Evolutionary conservation across 768 basidiomycete genomes (phyloP).

Genomic region (Russula sp.): DNA sequence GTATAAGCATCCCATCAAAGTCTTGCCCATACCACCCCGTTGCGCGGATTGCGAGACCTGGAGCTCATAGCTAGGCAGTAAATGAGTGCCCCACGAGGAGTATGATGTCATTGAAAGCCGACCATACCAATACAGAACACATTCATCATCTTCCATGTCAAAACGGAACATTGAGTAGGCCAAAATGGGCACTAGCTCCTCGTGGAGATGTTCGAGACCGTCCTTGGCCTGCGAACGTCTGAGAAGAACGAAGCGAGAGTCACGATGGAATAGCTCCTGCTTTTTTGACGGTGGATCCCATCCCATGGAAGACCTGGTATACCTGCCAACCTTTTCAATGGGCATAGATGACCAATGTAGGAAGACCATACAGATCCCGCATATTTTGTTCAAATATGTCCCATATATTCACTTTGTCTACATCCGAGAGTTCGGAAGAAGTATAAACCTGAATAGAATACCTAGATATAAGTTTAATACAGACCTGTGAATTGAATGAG

Average conservation of each 20-base stretch:
- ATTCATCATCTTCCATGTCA: slow-evolving; percentile 58
- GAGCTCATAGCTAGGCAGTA: slow-evolving; percentile 63
- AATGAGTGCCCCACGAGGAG: slow-evolving; percentile 6
- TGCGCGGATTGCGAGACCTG: slow-evolving; percentile 51
- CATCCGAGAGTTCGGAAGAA: slow-evolving; percentile 17
- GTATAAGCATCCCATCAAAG: slow-evolving; percentile 49
- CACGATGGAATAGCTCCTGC: slow-evolving; percentile 55
- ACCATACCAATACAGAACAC: slow-evolving; percentile 67
- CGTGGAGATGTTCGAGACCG: slow-evolving; percentile 23
- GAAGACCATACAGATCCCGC: slow-evolving; percentile 21
- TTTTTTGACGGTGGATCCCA: slow-evolving; percentile 59
- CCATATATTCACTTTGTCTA: slow-evolving; percentile 21
- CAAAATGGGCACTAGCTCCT: slow-evolving; percentile 36
- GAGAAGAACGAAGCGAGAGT: slow-evolving; percentile 61
- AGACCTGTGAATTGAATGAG: not conserved
- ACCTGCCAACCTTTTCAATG: slow-evolving; percentile 40
- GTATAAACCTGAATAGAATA: slow-evolving; percentile 16
- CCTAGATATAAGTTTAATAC: not conserved
- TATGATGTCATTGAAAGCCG: slow-evolving; percentile 1
- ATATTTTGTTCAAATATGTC: slow-evolving; percentile 26
- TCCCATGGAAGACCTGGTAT: slow-evolving; percentile 56
- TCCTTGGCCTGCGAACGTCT: slow-evolving; percentile 5
- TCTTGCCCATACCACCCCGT: slow-evolving; percentile 57
- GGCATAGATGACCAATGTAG: slow-evolving; percentile 33
- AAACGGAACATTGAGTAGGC: slow-evolving; percentile 65